phyloP scores from a whole-genome alignment of 1,139 yeast genomes.

The Scheffersomyces lignicola region DNA sequence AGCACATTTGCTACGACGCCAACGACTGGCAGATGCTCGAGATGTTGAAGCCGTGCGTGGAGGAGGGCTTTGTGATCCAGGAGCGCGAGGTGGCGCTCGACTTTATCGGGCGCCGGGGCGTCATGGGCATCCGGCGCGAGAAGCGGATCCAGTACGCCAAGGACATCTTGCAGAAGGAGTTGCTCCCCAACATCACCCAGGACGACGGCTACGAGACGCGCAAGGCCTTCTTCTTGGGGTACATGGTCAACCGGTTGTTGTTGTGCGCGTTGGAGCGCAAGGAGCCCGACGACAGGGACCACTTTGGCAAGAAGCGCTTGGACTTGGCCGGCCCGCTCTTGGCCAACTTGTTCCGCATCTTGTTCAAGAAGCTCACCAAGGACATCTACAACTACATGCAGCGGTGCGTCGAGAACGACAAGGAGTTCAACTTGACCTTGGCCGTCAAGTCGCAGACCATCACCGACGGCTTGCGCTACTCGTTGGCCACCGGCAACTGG shows the following conservation, averaged over 20 bases:
- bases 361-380: slow-evolving; percentile 89
- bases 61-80: slow-evolving; percentile 97
- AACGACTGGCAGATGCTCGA: slow-evolving; percentile 99
- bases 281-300: slow-evolving; percentile 99
- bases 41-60: slow-evolving; percentile 98
- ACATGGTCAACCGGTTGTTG: slow-evolving; percentile 93
- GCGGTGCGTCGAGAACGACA: slow-evolving; percentile 96
- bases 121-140: slow-evolving; percentile 91
- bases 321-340: slow-evolving; percentile 98
- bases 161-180: slow-evolving; percentile 93
- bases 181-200: slow-evolving; percentile 95
- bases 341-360: slow-evolving; percentile 90
- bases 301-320: slow-evolving; percentile 95
- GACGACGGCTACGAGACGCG: slow-evolving; percentile 96
- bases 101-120: slow-evolving; percentile 98
- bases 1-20: slow-evolving; percentile 96
- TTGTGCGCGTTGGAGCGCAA: slow-evolving; percentile 95
- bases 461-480: slow-evolving; percentile 95
- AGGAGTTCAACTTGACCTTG: slow-evolving; percentile 91
- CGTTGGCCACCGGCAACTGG: slow-evolving; percentile 99
- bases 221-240: slow-evolving; percentile 95
- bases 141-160: slow-evolving; percentile 98
- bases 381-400: slow-evolving; percentile 98
- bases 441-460: slow-evolving; percentile 97
- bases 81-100: slow-evolving; percentile 98